Evolutionary conservation across 331 rosid genomes (phyloP).

Genomic region (Prunus yedoensis): DNA sequence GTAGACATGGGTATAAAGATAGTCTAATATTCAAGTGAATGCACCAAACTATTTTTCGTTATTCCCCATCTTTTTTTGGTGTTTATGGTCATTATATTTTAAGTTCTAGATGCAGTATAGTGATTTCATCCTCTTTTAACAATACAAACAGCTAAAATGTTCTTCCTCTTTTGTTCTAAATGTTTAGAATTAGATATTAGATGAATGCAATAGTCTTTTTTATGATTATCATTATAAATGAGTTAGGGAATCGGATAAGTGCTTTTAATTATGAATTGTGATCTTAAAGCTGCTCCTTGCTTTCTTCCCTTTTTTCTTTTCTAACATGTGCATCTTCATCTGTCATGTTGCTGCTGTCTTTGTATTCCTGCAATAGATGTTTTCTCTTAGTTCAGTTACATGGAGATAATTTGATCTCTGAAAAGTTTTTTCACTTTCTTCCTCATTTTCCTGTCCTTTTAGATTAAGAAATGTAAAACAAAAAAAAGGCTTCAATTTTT

Average conservation of each 20-base stretch:
- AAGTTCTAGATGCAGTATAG: background rate
- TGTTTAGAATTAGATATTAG: background rate
- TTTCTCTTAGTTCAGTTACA: background rate
- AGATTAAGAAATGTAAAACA: conserved; percentile 1
- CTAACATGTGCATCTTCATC: background rate
- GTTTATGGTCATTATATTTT: background rate
- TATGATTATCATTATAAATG: background rate
- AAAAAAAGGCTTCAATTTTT: background rate
- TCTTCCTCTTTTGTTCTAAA: background rate
- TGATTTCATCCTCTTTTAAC: background rate
- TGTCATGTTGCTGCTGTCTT: background rate
- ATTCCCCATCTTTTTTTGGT: background rate
- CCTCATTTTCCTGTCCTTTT: background rate
- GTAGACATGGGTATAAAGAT: background rate
- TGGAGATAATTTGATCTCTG: background rate
- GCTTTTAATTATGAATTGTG: background rate
- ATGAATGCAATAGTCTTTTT: background rate
- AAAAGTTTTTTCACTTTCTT: background rate
- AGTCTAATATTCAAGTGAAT: background rate
- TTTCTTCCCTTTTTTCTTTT: background rate
- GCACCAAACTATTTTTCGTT: background rate
- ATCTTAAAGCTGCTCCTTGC: background rate
- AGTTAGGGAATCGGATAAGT: background rate
- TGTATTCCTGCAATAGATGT: background rate
- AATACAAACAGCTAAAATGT: background rate